phyloP scores from a whole-genome alignment of 106 monocot species.

The Ottelia alismoides region DNA sequence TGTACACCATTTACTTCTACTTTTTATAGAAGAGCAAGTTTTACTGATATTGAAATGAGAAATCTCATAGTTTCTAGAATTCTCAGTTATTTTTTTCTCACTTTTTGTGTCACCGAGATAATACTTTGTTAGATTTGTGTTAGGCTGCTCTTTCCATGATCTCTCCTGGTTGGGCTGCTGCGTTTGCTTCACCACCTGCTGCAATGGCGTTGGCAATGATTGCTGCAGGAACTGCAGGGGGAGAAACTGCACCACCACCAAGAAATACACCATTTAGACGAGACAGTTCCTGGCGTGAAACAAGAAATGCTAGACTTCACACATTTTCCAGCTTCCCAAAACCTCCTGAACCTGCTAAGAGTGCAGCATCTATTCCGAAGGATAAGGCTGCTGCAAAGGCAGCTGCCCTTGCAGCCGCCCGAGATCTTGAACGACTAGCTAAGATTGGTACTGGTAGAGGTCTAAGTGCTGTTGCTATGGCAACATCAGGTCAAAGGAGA shows the following conservation, averaged over 20 bases:
- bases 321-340: slow-evolving; percentile 85
- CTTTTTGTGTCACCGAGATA: slow-evolving; percentile 4
- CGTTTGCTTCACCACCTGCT: slow-evolving; percentile 98
- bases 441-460: slow-evolving; percentile 94
- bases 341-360: slow-evolving; percentile 41
- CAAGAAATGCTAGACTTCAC: slow-evolving; percentile 41
- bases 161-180: slow-evolving; percentile 95
- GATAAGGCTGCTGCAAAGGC: slow-evolving; percentile 88
- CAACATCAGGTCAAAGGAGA: slow-evolving; percentile 93
- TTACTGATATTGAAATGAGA: too few species aligned
- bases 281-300: slow-evolving; percentile 63
- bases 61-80: too few species aligned
- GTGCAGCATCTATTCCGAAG: slow-evolving; percentile 41
- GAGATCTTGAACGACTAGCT: slow-evolving; percentile 74
- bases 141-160: slow-evolving; percentile 95
- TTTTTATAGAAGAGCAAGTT: too few species aligned
- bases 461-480: slow-evolving; percentile 99
- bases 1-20: too few species aligned
- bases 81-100: too few species aligned
- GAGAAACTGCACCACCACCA: slow-evolving; percentile 49
- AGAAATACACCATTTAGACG: slow-evolving; percentile 35
- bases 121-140: slow-evolving; percentile 15
- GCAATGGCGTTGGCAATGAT: slow-evolving; percentile 99
- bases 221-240: slow-evolving; percentile 90
- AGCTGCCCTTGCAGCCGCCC: slow-evolving; percentile 81